Evolutionary conservation across 257 asterid genomes (phyloP), one percentile per base, ranked within the genome.

Genomic region (Agastache rugosa): DNA sequence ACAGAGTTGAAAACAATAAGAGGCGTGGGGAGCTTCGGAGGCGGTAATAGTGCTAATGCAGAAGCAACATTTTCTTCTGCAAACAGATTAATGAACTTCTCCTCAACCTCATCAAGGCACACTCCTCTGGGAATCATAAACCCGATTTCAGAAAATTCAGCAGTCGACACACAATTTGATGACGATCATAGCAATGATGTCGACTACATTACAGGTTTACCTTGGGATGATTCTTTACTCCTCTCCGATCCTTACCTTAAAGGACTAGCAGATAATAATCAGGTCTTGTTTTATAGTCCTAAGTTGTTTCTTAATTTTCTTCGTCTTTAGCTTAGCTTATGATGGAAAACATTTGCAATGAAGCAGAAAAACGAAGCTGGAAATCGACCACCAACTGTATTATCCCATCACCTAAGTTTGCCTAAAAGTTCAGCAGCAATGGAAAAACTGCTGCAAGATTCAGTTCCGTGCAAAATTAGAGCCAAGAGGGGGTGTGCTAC

Each of bases 401-500:
- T 93, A 82, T 77, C 96, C 17, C 97, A 83, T 80, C 98, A 90
- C 77, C 78, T 81, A 69, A 91, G 98, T 73, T 78, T 93, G 83
- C 95, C 96, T 19, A 79, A 67, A 45, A 83, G 70, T 70, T 81
- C 86, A 8, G 59, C 89, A 1, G 80, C 86, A 1, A 73, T 88
- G 83, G 93, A 86, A 17, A 83, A 81, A 58, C 63, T 89, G 71
- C 68, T 86, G 81, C 93, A 87, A 69, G 98, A 89, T 73, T 80
- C 98, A 0, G 92, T 87, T 25, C 93, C 93, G 0, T 91, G 96
- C 69, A 89, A 81, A 58, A 75, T 82, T 67, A 84, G 97, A 72
- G 98, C 98, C 1, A 93, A 93, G 80, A 73, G 98, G 72, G 98
- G 98, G 1, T 88, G 83, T 37, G 98, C 98, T 4, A 93, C 97